phyloP scores from a whole-genome alignment of 768 basidiomycete species.

The Pisolithus marmoratus region DNA sequence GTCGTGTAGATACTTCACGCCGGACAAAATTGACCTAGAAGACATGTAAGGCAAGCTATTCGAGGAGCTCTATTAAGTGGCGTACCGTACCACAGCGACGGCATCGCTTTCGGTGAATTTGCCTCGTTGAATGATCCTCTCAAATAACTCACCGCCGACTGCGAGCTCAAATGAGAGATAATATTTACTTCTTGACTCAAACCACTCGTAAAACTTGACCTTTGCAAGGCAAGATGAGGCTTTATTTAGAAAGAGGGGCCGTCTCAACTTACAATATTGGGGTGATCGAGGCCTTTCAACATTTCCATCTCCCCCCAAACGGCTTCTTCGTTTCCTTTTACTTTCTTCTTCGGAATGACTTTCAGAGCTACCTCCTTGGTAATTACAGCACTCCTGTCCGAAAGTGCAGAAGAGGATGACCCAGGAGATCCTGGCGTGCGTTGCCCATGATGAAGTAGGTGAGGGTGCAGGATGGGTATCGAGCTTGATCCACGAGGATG shows the following conservation, averaged over 20 bases:
- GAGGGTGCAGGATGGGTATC: slow-evolving; percentile 25
- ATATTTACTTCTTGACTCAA: slow-evolving; percentile 90
- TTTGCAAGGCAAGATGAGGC: slow-evolving; percentile 19
- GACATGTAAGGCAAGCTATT: background rate
- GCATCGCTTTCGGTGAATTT: slow-evolving; percentile 95
- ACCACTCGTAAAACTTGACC: slow-evolving; percentile 97
- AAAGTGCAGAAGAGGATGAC: slow-evolving; percentile 18
- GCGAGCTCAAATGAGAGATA: slow-evolving; percentile 96
- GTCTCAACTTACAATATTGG: slow-evolving; percentile 70
- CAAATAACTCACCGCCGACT: slow-evolving; percentile 91
- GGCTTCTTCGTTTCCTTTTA: slow-evolving; percentile 82
- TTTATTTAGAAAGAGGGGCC: background rate
- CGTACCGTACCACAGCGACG: slow-evolving; percentile 65
- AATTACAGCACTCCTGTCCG: slow-evolving; percentile 26
- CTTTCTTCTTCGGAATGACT: slow-evolving; percentile 92
- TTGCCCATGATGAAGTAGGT: slow-evolving; percentile 9
- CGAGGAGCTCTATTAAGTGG: slow-evolving; percentile 4
- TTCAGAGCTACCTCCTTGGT: slow-evolving; percentile 80
- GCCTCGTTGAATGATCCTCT: slow-evolving; percentile 76
- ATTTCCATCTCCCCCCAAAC: slow-evolving; percentile 96
- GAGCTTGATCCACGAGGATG: slow-evolving; percentile 14
- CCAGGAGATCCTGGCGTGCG: slow-evolving; percentile 20
- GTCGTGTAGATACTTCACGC: slow-evolving; percentile 84
- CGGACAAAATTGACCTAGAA: slow-evolving; percentile 71
- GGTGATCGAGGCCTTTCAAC: slow-evolving; percentile 81